Evolutionary conservation across 805 yeast genomes (phyloP), one percentile per base, ranked within the genome.

Genomic region (Candida berthetii): DNA sequence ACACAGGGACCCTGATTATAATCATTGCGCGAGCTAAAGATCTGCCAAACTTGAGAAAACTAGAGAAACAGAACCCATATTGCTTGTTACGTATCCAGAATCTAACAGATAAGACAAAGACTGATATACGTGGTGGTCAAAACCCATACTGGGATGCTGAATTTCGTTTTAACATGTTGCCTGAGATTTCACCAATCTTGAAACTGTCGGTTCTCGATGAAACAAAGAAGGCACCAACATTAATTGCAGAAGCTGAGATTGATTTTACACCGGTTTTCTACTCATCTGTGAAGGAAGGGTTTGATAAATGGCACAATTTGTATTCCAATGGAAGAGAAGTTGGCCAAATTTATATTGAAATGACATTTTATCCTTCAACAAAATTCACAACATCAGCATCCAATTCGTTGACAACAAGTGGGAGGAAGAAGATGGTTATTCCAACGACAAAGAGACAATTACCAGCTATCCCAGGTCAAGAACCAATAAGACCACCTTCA

Each of bases 21-120:
- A 82, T 87, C 46, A 85, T 90, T 4, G 72, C 83, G 40, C 76
- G 87, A 48, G 96, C 93, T 1, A 80, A 82, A 53, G 95, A 88
- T 54, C 72, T 93, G 35, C 95, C 96, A 19, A 91, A 93, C 62
- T 68, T 88, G 46, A 71, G 91, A 31, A 86, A 83, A 47, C 68
- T 91, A 39, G 97, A 95, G 54, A 93, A 93, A 55, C 99, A 93
- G 62, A 84, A 86, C 48, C 99, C 98, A 2, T 90, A 87, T 63
- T 84, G 89, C 45, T 78, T 91, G 6, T 71, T 86, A 11, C 68
- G 98, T 42, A 71, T 93, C 5, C 91, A 90, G 24, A 87, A 86
- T 45, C 76, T 77, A 52, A 91, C 95, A 9, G 80, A 85, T 48
- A 79, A 83, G 54, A 87, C 97, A 1, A 80, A 79, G 29, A 73